Conservation (phyloP, 78 protist genomes). For the Emiliania huxleyi region DNA sequence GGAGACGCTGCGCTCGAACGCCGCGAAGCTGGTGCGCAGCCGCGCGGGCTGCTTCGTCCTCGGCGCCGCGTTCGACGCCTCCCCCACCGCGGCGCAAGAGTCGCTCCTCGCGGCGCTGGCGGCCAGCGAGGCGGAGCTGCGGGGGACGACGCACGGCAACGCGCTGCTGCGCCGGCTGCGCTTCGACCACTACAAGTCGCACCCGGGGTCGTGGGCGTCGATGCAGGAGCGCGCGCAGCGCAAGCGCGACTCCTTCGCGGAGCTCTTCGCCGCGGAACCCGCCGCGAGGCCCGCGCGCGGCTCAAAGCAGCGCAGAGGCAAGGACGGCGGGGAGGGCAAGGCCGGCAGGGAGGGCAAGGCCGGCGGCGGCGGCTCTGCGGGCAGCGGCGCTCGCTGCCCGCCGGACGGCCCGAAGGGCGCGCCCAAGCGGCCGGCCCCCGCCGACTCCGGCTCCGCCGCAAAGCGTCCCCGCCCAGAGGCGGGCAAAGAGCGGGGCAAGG, state of each 20-base stretch:
- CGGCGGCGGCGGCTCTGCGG: neutral
- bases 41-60: neutral
- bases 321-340: neutral
- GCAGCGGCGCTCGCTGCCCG: neutral
- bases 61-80: neutral
- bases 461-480: too few species aligned
- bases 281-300: neutral
- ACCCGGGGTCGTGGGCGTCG: neutral
- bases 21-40: neutral
- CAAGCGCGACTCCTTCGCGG: neutral
- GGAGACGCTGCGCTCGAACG: neutral
- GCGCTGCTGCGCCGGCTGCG: neutral
- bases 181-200: neutral
- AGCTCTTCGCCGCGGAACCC: neutral
- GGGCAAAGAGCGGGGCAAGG: too few species aligned
- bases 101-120: neutral
- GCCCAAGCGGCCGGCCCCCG: neutral
- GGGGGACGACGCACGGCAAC: neutral
- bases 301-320: neutral
- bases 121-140: neutral
- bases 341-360: neutral
- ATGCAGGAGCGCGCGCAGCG: neutral
- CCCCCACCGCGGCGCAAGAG: neutral
- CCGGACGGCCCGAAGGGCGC: too few species aligned
- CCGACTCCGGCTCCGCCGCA: too few species aligned